phyloP scores from a whole-genome alignment of 2,329 filamentous ascomycete species.

The Dendrostoma leiphaemia region DNA sequence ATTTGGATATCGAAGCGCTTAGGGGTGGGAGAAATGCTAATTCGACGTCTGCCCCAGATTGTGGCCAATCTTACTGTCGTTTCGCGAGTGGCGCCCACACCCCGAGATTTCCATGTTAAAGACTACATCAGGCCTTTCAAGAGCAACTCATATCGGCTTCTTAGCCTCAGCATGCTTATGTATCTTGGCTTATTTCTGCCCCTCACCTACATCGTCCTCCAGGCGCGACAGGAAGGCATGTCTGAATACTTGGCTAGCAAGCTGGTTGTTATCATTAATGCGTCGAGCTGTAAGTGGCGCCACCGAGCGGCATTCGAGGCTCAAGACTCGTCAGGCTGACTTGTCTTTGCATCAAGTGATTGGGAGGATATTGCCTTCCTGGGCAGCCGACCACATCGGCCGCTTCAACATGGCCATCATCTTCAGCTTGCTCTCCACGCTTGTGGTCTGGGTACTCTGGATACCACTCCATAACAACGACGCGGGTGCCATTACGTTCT shows the following conservation, averaged over 20 bases:
- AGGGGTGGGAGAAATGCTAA: neutral
- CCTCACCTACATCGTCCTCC: slow-evolving; percentile 25
- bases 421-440: slow-evolving; percentile 35
- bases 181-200: slow-evolving; percentile 27
- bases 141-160: slow-evolving; percentile 20
- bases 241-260: slow-evolving; percentile 22
- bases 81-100: slow-evolving; percentile 10
- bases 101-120: slow-evolving; percentile 10
- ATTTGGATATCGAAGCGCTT: neutral
- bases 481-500: slow-evolving; percentile 23
- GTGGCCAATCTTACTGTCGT: slow-evolving; percentile 25
- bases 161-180: slow-evolving; percentile 22
- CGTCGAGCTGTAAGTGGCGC: slow-evolving; percentile 14
- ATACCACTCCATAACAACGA: slow-evolving; percentile 21
- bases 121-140: slow-evolving; percentile 20
- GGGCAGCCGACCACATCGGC: slow-evolving; percentile 20
- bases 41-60: slow-evolving; percentile 17
- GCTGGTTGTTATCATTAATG: slow-evolving; percentile 27
- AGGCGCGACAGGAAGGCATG: slow-evolving; percentile 23
- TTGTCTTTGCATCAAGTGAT: slow-evolving; percentile 8
- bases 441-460: slow-evolving; percentile 31
- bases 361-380: slow-evolving; percentile 17
- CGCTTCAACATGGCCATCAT: slow-evolving; percentile 32
- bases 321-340: neutral
- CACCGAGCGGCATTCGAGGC: no score